A percentile compares a stretch with the other conserved stretches of the same genome.
phyloP scores from a whole-genome alignment of 306 rosid species.

The Echinosophora koreensis region DNA sequence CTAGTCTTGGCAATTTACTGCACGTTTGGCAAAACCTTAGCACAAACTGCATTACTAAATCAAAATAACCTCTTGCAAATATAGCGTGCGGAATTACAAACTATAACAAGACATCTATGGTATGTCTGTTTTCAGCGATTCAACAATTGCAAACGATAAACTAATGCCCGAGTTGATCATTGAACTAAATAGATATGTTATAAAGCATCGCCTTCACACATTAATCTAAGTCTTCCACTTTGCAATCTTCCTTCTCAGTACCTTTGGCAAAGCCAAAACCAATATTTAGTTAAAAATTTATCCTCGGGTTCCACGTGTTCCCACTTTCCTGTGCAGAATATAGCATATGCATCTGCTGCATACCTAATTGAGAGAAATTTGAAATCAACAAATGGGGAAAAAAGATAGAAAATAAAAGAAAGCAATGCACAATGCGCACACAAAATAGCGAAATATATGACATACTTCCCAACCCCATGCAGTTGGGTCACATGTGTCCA shows the following conservation, averaged over 20 bases:
- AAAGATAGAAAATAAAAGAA: background rate
- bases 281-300: constrained; percentile 58
- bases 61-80: background rate
- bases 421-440: background rate
- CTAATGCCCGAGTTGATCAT: too few species aligned
- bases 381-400: background rate
- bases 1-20: too few species aligned
- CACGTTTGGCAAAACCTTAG: too few species aligned
- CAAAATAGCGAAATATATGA: background rate
- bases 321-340: constrained; percentile 70
- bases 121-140: too few species aligned
- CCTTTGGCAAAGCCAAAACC: constrained; percentile 52
- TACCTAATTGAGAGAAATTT: constrained; percentile 48
- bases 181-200: too few species aligned
- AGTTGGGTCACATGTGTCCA: constrained; percentile 85
- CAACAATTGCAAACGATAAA: too few species aligned
- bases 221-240: background rate
- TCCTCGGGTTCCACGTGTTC: constrained; percentile 54
- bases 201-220: too few species aligned
- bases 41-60: too few species aligned
- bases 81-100: too few species aligned
- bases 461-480: constrained; percentile 84
- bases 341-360: constrained; percentile 78
- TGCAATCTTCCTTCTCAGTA: background rate
- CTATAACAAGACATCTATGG: too few species aligned